A percentile compares a stretch with the other conserved stretches of the same genome.
Conservation (phyloP, 441 rosid species). For the Breynia disticha region DNA sequence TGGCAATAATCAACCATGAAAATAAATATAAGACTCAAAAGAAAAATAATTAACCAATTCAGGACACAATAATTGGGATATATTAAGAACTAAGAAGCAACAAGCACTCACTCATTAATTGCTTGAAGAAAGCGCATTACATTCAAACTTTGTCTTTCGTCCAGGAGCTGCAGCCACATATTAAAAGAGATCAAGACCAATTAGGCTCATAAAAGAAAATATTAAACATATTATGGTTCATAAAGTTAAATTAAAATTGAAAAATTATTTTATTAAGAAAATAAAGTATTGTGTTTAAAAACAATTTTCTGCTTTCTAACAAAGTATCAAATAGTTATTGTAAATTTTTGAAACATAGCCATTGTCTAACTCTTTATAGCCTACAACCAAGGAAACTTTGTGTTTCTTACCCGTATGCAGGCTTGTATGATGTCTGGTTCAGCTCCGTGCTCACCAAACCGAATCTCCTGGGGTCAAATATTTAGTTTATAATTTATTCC, state of each 20-base stretch:
- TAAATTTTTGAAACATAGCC: too few relatives aligned
- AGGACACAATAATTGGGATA: background rate
- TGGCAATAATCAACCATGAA: too few relatives aligned
- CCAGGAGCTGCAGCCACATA: constrained; percentile 41
- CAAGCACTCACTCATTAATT: constrained; percentile 44
- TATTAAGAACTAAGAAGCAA: background rate
- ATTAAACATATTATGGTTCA: too few relatives aligned
- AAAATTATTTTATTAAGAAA: too few relatives aligned
- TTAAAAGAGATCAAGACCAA: constrained; percentile 2
- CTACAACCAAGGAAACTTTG: too few relatives aligned
- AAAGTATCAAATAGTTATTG: too few relatives aligned
- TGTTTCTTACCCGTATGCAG: constrained; percentile 39
- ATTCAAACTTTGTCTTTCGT: constrained; percentile 68
- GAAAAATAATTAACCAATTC: background rate
- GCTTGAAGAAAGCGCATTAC: constrained; percentile 71
- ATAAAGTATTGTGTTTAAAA: too few relatives aligned
- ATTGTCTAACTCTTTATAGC: too few relatives aligned
- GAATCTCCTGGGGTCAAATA: constrained; percentile 32
- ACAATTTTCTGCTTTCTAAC: too few relatives aligned
- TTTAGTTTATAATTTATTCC: constrained; percentile 4
- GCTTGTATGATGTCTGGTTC: constrained; percentile 32
- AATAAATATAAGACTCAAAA: background rate
- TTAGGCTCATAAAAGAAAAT: background rate
- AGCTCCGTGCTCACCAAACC: constrained; percentile 23
- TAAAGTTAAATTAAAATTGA: too few relatives aligned